Evolutionary conservation across 2,329 filamentous ascomycete genomes (phyloP), one percentile per base, ranked within the genome.

Genomic region (Aspergillus floridensis): DNA sequence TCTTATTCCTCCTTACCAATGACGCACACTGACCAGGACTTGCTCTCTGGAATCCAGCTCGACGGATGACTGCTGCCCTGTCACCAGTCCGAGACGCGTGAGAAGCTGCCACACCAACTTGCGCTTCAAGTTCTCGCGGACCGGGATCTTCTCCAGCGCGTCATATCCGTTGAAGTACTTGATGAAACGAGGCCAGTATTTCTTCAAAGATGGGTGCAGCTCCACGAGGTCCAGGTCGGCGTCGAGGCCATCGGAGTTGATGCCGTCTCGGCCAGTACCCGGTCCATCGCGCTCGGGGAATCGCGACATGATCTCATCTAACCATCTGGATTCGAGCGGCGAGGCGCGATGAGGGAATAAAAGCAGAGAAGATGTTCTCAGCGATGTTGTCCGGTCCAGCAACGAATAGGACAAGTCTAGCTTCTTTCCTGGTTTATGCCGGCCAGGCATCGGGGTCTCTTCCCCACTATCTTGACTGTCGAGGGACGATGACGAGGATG

Each of bases 151-250:
- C 77, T 99, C 95, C 60, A 98, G 81, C 2, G 93, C 87, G 70
- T 89, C 88, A 58, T 83, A 84, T 1, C 95, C 95, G 73, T 98
- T 93, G 67, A 98, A 91, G 74, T 97, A 95, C 74, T 90, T 91
- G 68, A 88, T 84, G 67, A 96, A 86, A 49, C 83, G 80, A 2
- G 86, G 84, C 89, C 92, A 96, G 51, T 85, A 83, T 58, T 86
- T 83, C 47, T 85, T 81, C 14, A 90, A 66, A 1, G 72, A 65
- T 10, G 63, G 68, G 29, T 68, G 66, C 11, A 67, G 63, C 12
- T 67, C 72, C 7, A 66, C 65, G 29, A 69, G 65, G 14, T 70
- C 68, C 6, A 57, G 49, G 26, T 72, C 68, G 32, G 60, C 62
- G 8, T 61, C 65, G 5, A 52, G 50, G 24, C 52, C 44, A 19